A percentile compares a stretch with the other conserved stretches of the same genome.
These are phyloP conservation scores for Graphilbum ipis-grandicollis DNA, from an alignment of 2,329 filamentous ascomycete species.

Conservation along the genomic window DNA sequence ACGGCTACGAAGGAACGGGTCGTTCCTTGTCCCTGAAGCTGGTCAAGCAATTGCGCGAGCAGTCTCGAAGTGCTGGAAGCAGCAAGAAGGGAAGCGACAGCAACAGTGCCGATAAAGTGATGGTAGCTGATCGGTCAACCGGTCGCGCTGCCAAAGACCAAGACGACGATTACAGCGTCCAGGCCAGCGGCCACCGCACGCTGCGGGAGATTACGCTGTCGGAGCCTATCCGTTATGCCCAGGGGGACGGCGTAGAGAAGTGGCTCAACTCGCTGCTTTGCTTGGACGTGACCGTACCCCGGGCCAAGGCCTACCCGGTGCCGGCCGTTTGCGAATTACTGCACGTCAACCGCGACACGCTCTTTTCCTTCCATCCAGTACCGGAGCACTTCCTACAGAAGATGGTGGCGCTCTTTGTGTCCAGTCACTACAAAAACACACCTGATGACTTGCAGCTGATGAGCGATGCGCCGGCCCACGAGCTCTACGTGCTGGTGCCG, in stretches of 20 bases:
- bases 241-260: conserved; percentile 80
- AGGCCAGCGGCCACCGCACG: conserved; percentile 30
- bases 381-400: conserved; percentile 95
- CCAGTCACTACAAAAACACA: conserved; percentile 95
- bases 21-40: conserved; percentile 88
- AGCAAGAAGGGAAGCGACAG: conserved; percentile 19
- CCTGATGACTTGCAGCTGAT: conserved; percentile 97
- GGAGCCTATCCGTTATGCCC: conserved; percentile 87
- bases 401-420: conserved; percentile 95
- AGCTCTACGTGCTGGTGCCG: conserved; percentile 84
- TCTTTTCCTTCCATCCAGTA: conserved; percentile 95
- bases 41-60: conserved; percentile 90
- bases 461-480: conserved; percentile 93
- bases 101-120: conserved; percentile 27
- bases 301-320: conserved; percentile 60
- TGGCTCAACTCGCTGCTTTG: conserved; percentile 93
- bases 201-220: conserved; percentile 82
- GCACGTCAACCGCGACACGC: conserved; percentile 86
- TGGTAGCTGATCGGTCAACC: conserved; percentile 62
- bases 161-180: conserved; percentile 41
- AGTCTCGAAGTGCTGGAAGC: conserved; percentile 46
- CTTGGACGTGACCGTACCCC: conserved; percentile 73
- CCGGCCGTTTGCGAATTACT: conserved; percentile 83
- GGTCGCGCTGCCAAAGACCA: conserved; percentile 51
- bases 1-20: conserved; percentile 94